These are phyloP conservation scores for Rhodotorula sp. DNA, from an alignment of 1,284 basidiomycete genomes.

Conservation along the genomic window DNA sequence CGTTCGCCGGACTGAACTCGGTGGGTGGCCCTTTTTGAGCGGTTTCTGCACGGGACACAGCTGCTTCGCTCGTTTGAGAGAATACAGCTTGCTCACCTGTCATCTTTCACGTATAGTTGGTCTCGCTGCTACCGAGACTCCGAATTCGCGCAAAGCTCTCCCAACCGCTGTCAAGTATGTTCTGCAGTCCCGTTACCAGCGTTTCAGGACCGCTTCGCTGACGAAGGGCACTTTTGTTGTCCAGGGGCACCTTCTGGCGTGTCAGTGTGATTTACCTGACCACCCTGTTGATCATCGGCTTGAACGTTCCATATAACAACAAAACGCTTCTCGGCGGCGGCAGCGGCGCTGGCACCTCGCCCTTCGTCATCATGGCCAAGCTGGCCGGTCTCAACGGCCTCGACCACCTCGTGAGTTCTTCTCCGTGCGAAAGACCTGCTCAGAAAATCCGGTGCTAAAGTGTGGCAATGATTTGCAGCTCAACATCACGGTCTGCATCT, in stretches of 20 bases:
- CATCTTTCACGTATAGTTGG: slow-evolving; percentile 53
- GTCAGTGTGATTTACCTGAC: slow-evolving; percentile 55
- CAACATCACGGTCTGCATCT: slow-evolving; percentile 50
- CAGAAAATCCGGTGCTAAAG: neutral
- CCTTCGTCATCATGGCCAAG: slow-evolving; percentile 56
- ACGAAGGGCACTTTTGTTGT: slow-evolving; percentile 40
- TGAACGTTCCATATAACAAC: slow-evolving; percentile 52
- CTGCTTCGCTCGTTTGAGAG: no score
- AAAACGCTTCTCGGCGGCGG: slow-evolving; percentile 48
- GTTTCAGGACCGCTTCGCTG: neutral
- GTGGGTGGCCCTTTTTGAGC: neutral
- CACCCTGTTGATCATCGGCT: slow-evolving; percentile 62
- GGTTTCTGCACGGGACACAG: no score
- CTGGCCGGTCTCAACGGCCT: slow-evolving; percentile 52
- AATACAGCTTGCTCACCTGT: no score
- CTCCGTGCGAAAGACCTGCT: no score
- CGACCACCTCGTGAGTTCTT: slow-evolving; percentile 48
- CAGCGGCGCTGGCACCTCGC: slow-evolving; percentile 53
- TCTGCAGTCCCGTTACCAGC: no score
- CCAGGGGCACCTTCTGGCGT: slow-evolving; percentile 33
- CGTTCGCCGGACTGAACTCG: slow-evolving; percentile 53
- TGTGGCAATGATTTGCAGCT: slow-evolving; percentile 26
- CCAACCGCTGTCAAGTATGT: no score
- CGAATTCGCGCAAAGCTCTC: slow-evolving; percentile 7
- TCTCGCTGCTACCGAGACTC: slow-evolving; percentile 63